Percentiles rank a stretch among this genome's conserved stretches.
Evolutionary conservation across 495 filamentous ascomycete species (phyloP).

Genomic region (Penicillium subrubescens): DNA sequence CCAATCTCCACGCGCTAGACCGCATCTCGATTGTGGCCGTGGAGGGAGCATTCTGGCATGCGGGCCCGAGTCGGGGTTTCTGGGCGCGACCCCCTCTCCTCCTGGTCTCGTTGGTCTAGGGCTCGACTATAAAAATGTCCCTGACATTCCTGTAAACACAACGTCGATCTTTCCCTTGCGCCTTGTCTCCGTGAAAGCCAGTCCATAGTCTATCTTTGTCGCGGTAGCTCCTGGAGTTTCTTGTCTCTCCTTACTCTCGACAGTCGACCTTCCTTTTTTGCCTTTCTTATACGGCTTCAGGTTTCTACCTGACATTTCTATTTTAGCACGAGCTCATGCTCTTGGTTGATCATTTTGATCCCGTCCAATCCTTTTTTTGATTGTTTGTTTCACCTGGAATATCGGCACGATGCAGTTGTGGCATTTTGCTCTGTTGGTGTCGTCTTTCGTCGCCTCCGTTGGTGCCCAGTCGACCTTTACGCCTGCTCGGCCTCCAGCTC

Average conservation of each 20-base stretch:
- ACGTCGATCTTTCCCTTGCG: constrained; percentile 26
- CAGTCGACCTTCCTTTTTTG: constrained; percentile 15
- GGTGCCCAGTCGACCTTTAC: constrained; percentile 49
- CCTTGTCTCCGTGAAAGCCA: constrained; percentile 13
- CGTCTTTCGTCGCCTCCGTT: constrained; percentile 28
- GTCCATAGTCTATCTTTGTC: constrained; percentile 6
- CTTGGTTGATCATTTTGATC: constrained; percentile 27
- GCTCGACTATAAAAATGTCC: constrained; percentile 35
- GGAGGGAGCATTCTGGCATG: constrained; percentile 30
- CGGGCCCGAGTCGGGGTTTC: constrained; percentile 19
- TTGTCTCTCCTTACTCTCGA: constrained; percentile 10
- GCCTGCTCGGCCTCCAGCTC: constrained; percentile 56
- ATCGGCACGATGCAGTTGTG: constrained; percentile 34
- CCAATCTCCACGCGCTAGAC: constrained; percentile 16
- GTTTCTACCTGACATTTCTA: constrained; percentile 10
- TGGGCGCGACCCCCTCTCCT: constrained; percentile 14
- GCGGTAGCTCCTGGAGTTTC: not conserved
- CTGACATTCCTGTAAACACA: constrained; percentile 40
- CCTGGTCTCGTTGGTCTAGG: constrained; percentile 15
- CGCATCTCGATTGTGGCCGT: constrained; percentile 12
- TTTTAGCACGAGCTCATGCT: constrained; percentile 25
- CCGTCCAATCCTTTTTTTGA: constrained; percentile 22
- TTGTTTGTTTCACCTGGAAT: not conserved
- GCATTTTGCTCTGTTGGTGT: constrained; percentile 27
- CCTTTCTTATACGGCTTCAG: not conserved